Percentiles rank a stretch among this genome's conserved stretches.
phyloP scores from a whole-genome alignment of 257 asterid species.

The Misopates orontium region DNA sequence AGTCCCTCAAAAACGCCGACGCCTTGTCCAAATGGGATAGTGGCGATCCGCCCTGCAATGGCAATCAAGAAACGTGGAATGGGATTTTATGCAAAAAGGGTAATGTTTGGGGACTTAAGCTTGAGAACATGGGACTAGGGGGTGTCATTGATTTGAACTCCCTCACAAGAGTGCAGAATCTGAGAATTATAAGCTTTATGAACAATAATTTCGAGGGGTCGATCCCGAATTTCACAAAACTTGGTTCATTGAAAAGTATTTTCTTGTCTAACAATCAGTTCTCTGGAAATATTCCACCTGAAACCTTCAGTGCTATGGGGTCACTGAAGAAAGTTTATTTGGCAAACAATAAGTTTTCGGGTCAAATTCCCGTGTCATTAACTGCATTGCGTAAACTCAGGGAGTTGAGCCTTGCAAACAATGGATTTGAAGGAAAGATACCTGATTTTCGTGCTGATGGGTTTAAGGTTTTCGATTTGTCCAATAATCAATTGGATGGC shows the following conservation, averaged over 20 bases:
- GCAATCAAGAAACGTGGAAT: constrained; percentile 36
- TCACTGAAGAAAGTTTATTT: constrained; percentile 68
- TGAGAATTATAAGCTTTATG: constrained; percentile 61
- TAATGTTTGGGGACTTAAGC: constrained; percentile 56
- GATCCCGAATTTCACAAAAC: constrained; percentile 49
- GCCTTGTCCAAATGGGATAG: constrained; percentile 46
- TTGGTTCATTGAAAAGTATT: constrained; percentile 40
- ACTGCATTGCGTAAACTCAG: constrained; percentile 45
- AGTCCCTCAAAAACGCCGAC: constrained; percentile 33
- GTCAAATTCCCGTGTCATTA: constrained; percentile 59
- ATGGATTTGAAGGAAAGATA: constrained; percentile 52
- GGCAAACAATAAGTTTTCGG: constrained; percentile 55
- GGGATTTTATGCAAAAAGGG: constrained; percentile 56
- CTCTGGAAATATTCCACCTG: constrained; percentile 51
- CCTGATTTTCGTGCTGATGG: constrained; percentile 48
- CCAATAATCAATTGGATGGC: constrained; percentile 60
- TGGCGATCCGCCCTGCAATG: constrained; percentile 38
- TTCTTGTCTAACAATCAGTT: constrained; percentile 59
- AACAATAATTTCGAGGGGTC: constrained; percentile 56
- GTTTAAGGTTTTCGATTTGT: constrained; percentile 37
- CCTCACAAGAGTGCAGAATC: constrained; percentile 40
- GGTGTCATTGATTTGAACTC: constrained; percentile 63
- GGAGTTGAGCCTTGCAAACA: constrained; percentile 60
- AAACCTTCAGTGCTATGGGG: constrained; percentile 52
- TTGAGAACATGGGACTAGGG: constrained; percentile 59